Percentiles rank a stretch among this genome's conserved stretches.
These are phyloP conservation scores for Xylariaceae sp. DNA, from an alignment of 2,329 filamentous ascomycete species.

Conservation along the genomic window DNA sequence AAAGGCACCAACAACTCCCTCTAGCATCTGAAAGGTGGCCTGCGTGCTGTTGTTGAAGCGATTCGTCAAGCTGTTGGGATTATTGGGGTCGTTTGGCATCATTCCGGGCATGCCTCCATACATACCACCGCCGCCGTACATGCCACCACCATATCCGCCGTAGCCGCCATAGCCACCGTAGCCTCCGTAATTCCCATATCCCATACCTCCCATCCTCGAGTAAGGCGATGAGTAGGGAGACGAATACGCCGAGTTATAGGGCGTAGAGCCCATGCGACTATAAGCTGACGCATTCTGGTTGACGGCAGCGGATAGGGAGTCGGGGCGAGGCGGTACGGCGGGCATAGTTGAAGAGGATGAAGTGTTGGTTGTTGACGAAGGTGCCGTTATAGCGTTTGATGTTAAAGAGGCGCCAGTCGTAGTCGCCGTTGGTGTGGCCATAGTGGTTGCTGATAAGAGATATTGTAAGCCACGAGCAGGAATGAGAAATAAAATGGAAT, in stretches of 20 bases:
- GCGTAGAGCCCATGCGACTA: constrained; percentile 63
- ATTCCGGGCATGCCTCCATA: constrained; percentile 53
- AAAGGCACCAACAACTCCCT: constrained; percentile 95
- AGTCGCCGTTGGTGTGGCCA: constrained; percentile 49
- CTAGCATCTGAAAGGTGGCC: constrained; percentile 97
- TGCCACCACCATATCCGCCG: constrained; percentile 49
- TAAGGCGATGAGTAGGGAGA: constrained; percentile 57
- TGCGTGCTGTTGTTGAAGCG: constrained; percentile 94
- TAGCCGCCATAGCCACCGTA: constrained; percentile 51
- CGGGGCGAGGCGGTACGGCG: constrained; percentile 79
- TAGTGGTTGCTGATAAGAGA: constrained; percentile 40
- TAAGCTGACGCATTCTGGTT: constrained; percentile 90
- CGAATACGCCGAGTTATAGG: constrained; percentile 54
- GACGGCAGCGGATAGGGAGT: constrained; percentile 76
- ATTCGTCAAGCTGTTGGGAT: constrained; percentile 93
- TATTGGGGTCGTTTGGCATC: constrained; percentile 70
- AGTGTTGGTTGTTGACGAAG: constrained; percentile 44
- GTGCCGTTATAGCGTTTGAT: constrained; percentile 47
- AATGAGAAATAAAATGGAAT: constrained; percentile 21
- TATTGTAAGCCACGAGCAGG: constrained; percentile 34
- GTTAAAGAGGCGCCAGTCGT: constrained; percentile 50
- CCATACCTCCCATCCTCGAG: constrained; percentile 45
- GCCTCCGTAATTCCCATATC: constrained; percentile 48
- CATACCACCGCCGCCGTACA: constrained; percentile 50
- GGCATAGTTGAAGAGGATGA: constrained; percentile 57